These are phyloP conservation scores for Brassica hybrid DNA, from an alignment of 441 rosid genomes.

Conservation along the genomic window DNA sequence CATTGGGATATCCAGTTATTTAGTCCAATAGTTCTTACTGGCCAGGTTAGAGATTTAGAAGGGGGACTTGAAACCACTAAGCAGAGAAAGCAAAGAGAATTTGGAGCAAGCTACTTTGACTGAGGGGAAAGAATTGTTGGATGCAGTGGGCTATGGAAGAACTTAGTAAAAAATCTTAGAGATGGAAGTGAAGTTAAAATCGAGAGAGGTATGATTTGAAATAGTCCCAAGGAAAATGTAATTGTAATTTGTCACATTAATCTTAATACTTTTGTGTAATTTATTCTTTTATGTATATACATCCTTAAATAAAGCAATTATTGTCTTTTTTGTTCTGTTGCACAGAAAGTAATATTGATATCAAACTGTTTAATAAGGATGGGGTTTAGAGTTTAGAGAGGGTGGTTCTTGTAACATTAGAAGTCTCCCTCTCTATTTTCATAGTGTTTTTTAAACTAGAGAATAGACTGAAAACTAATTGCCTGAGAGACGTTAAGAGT, in stretches of 20 bases:
- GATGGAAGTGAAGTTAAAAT: conserved; percentile 76
- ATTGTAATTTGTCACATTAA: too few species aligned
- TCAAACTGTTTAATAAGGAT: conserved; percentile 2
- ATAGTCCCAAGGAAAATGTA: too few species aligned
- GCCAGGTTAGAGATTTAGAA: conserved; percentile 68
- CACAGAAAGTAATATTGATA: not conserved
- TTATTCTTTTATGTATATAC: not conserved
- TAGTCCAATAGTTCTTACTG: conserved; percentile 13
- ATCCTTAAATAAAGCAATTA: not conserved
- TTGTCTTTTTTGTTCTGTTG: not conserved
- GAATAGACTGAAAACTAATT: not conserved
- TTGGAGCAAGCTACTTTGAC: conserved; percentile 80
- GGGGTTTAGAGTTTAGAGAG: not conserved
- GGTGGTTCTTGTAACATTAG: not conserved
- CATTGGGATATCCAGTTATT: not conserved
- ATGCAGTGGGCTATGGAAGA: conserved; percentile 99
- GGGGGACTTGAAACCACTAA: conserved; percentile 25
- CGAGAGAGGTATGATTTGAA: too few species aligned
- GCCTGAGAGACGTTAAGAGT: not conserved
- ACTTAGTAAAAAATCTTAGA: conserved; percentile 74
- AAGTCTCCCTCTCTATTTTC: not conserved
- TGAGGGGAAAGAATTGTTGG: conserved; percentile 82
- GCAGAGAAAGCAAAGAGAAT: conserved; percentile 82
- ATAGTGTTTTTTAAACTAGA: not conserved
- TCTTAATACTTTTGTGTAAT: too few species aligned